These are phyloP conservation scores for Aspergillus tamarii DNA, from an alignment of 2,329 filamentous ascomycete genomes.

Conservation along the genomic window DNA sequence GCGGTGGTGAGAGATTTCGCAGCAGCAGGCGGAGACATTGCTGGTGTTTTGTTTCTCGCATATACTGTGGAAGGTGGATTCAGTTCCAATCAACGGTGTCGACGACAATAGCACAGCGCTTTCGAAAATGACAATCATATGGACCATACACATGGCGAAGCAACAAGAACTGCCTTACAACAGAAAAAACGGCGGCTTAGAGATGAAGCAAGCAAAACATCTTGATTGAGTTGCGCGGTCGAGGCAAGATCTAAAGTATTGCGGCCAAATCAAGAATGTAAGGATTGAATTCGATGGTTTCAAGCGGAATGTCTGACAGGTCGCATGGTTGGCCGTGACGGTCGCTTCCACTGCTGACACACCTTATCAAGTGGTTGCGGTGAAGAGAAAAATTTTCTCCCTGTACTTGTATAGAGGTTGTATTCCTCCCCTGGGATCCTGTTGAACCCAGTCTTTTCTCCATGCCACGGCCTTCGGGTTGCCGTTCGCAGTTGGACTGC, in stretches of 20 bases:
- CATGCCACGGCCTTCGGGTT: background rate
- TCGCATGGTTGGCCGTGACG: background rate
- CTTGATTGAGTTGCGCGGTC: background rate
- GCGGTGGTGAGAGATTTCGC: slow-evolving; percentile 33
- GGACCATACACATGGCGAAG: slow-evolving; percentile 4
- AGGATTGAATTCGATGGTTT: slow-evolving; percentile 2
- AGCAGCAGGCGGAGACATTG: slow-evolving; percentile 24
- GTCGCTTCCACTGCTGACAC: background rate
- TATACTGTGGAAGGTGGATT: background rate
- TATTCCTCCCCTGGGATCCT: background rate
- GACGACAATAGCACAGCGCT: background rate
- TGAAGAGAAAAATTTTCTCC: background rate
- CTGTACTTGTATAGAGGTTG: background rate
- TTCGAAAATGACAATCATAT: background rate
- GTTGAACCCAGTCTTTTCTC: background rate
- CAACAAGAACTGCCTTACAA: background rate
- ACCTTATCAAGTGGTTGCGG: background rate
- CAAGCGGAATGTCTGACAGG: slow-evolving; percentile 1
- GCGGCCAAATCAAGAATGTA: slow-evolving; percentile 1
- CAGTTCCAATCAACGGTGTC: background rate
- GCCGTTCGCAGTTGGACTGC: slow-evolving; percentile 3
- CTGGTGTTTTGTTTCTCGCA: background rate
- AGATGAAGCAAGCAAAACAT: background rate
- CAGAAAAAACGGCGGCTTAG: background rate
- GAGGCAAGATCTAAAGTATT: background rate